A percentile compares a stretch with the other conserved stretches of the same genome.
Conservation (phyloP, 305 asterid genomes). For the Rubia occidens region DNA sequence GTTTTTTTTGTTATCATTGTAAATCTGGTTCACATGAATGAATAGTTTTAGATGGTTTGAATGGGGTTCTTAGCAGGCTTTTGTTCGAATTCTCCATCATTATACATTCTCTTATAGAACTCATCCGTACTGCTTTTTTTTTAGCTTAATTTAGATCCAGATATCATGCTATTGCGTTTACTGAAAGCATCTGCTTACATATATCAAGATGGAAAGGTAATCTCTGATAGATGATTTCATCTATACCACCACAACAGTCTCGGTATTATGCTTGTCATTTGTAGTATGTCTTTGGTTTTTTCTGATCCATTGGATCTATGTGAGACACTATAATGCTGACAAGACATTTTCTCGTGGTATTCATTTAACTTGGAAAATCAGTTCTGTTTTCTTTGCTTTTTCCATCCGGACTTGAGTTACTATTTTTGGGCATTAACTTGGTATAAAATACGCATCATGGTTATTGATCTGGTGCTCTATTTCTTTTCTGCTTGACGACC, state of each 20-base stretch:
- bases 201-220: conserved; percentile 98
- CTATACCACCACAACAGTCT: background rate
- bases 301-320: background rate
- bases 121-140: conserved; percentile 10
- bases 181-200: conserved; percentile 91
- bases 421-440: background rate
- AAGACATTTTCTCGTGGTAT: background rate
- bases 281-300: background rate
- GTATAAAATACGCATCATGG: conserved; percentile 1
- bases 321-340: background rate
- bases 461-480: background rate
- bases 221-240: conserved; percentile 12
- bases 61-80: background rate
- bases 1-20: too few relatives aligned
- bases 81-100: conserved; percentile 2
- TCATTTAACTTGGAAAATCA: background rate
- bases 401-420: background rate
- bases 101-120: background rate
- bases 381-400: background rate
- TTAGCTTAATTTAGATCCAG: conserved; percentile 44
- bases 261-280: background rate
- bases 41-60: background rate
- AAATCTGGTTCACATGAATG: too few relatives aligned
- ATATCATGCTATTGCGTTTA: conserved; percentile 92
- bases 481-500: background rate